Evolutionary conservation across 305 asterid genomes (phyloP).

Genomic region (Solanum hybrid): DNA sequence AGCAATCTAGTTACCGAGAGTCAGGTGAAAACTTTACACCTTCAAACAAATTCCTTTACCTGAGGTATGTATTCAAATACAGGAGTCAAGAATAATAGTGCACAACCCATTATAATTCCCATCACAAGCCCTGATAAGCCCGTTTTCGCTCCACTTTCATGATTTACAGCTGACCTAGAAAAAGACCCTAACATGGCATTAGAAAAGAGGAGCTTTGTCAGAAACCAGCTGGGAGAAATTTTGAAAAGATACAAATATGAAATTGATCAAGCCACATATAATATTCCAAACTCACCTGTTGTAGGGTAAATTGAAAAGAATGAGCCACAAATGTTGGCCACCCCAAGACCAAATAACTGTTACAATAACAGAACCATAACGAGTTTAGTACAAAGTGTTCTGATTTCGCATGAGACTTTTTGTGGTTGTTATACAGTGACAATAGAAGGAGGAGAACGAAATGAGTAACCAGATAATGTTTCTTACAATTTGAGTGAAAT

Average conservation of each 20-base stretch:
- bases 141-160: constrained; percentile 99
- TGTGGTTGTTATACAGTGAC: background rate
- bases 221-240: background rate
- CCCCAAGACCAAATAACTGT: constrained; percentile 99
- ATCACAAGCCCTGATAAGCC: constrained; percentile 88
- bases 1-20: background rate
- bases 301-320: constrained; percentile 91
- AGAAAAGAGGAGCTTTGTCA: constrained; percentile 6
- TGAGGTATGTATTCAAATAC: constrained; percentile 91
- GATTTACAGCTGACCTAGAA: constrained; percentile 98
- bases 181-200: constrained; percentile 64
- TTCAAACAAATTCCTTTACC: constrained; percentile 31
- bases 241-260: background rate
- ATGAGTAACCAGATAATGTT: background rate
- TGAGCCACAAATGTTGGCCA: constrained; percentile 91
- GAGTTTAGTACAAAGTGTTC: background rate
- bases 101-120: constrained; percentile 95
- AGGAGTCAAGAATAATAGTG: constrained; percentile 89
- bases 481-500: background rate
- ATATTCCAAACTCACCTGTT: constrained; percentile 53
- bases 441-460: background rate
- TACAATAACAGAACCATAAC: background rate
- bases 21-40: constrained; percentile 7
- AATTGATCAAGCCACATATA: background rate
- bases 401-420: background rate